Percentiles rank a stretch among this genome's conserved stretches.
These are phyloP conservation scores for Cryoendolithus antarcticus DNA, from an alignment of 2,329 filamentous ascomycete genomes.

Conservation along the genomic window DNA sequence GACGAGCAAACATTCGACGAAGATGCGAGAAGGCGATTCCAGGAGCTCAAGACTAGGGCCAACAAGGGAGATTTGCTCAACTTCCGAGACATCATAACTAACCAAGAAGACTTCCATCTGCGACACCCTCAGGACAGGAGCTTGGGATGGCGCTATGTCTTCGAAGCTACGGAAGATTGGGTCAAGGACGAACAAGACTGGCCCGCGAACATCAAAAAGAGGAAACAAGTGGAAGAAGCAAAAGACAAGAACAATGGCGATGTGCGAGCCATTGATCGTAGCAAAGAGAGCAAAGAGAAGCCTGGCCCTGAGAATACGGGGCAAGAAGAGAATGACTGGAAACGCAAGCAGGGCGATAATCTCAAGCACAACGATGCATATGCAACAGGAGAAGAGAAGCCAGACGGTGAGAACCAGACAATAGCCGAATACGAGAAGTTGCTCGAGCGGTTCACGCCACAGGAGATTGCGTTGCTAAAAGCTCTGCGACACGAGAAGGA, in stretches of 20 bases:
- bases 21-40: conserved; percentile 15
- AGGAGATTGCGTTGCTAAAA: conserved; percentile 32
- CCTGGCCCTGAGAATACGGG: conserved; percentile 8
- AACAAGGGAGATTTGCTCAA: conserved; percentile 25
- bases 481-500: conserved; percentile 33
- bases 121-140: conserved; percentile 33
- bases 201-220: conserved; percentile 35
- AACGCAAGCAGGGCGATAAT: conserved; percentile 20
- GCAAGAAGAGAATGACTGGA: conserved; percentile 16
- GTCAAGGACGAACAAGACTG: conserved; percentile 37
- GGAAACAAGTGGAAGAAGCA: conserved; percentile 20
- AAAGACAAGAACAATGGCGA: conserved; percentile 13
- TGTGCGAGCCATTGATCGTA: not conserved
- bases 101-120: conserved; percentile 30
- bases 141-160: conserved; percentile 37
- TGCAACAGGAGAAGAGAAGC: conserved; percentile 11
- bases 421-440: conserved; percentile 20
- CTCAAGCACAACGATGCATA: conserved; percentile 28
- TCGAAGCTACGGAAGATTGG: conserved; percentile 37
- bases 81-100: conserved; percentile 26
- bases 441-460: conserved; percentile 25
- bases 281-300: conserved; percentile 14
- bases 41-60: conserved; percentile 16
- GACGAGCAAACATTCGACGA: conserved; percentile 13
- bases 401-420: conserved; percentile 10